Conservation (phyloP, 129 eudicot species). For the Flaveria bidentis region DNA sequence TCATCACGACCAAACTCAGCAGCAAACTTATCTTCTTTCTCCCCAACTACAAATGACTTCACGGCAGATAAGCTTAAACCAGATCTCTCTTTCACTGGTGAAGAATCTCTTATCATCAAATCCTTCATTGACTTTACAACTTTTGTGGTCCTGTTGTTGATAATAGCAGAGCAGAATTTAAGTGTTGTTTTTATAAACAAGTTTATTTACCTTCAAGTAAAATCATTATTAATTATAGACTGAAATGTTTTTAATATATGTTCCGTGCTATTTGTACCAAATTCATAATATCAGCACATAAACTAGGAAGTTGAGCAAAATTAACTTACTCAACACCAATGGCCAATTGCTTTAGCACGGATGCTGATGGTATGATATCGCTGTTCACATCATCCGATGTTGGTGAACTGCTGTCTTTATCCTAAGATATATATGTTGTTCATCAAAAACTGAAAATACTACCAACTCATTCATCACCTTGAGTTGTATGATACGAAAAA, state of each 20-base stretch:
- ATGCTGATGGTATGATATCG: slow-evolving; percentile 64
- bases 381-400: slow-evolving; percentile 31
- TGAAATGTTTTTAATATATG: neutral
- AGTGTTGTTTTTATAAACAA: slow-evolving; percentile 8
- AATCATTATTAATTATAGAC: too few relatives aligned
- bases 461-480: neutral
- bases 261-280: neutral
- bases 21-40: slow-evolving; percentile 64
- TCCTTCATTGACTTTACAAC: slow-evolving; percentile 66
- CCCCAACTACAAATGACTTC: slow-evolving; percentile 85
- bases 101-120: slow-evolving; percentile 61
- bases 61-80: slow-evolving; percentile 73
- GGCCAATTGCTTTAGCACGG: slow-evolving; percentile 64
- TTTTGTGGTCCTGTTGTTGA: slow-evolving; percentile 56
- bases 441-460: neutral
- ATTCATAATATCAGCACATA: slow-evolving; percentile 1
- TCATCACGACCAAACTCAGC: slow-evolving; percentile 65
- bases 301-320: neutral
- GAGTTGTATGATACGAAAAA: slow-evolving; percentile 5
- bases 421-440: slow-evolving; percentile 44
- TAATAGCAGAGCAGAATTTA: neutral
- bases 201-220: neutral
- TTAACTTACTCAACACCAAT: slow-evolving; percentile 81
- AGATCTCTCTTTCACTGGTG: slow-evolving; percentile 84
- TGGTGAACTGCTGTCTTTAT: slow-evolving; percentile 40